These are phyloP conservation scores for Lactifluus subvellereus DNA, from an alignment of 768 basidiomycete genomes.

Conservation along the genomic window DNA sequence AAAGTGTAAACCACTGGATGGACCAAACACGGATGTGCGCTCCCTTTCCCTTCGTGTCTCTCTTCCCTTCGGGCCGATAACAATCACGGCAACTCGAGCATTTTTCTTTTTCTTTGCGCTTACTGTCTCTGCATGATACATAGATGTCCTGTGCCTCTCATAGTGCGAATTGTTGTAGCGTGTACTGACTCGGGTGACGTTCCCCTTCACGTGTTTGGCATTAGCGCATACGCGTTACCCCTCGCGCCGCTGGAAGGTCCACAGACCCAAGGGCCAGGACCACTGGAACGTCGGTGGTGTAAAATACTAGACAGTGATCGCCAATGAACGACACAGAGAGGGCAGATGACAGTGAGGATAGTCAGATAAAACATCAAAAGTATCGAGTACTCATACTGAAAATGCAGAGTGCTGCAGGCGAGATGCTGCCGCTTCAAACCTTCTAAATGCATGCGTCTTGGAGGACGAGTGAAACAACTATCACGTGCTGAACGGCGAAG, in stretches of 20 bases:
- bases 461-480: neutral
- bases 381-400: no score
- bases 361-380: no score
- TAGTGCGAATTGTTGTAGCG: neutral
- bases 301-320: no score
- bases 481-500: neutral
- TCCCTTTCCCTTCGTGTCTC: neutral
- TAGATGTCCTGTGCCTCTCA: neutral
- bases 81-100: neutral
- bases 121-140: neutral
- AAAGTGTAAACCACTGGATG: constrained; percentile 7
- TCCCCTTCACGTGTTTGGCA: neutral
- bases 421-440: no score
- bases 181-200: neutral
- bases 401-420: no score
- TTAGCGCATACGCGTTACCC: no score
- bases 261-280: no score
- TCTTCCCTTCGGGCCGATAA: neutral
- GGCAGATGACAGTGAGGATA: no score
- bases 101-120: neutral
- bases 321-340: no score
- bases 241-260: no score
- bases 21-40: neutral
- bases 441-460: no score
- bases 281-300: no score